Percentiles rank a stretch among this genome's conserved stretches.
phyloP scores from a whole-genome alignment of 768 basidiomycete genomes.

The Termitomyces bulborhizus region DNA sequence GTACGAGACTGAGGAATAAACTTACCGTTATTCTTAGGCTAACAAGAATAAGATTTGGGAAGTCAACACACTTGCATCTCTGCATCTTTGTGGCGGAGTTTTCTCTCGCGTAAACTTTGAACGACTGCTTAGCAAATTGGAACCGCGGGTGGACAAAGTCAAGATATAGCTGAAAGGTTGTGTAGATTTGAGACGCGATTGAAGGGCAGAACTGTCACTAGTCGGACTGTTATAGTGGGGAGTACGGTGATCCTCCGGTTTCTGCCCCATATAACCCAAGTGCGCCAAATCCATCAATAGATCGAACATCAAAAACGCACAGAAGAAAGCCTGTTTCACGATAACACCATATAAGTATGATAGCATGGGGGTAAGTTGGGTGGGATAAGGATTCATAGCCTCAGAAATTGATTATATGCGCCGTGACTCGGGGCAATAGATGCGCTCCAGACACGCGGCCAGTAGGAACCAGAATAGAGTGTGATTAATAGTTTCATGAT shows the following conservation, averaged over 20 bases:
- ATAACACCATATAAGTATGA: conserved; percentile 5
- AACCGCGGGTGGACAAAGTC: too few species aligned
- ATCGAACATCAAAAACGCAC: too few species aligned
- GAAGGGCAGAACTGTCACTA: conserved; percentile 1
- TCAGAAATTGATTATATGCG: background rate
- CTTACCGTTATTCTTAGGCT: too few species aligned
- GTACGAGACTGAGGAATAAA: too few species aligned
- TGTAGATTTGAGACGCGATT: too few species aligned
- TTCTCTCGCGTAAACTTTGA: too few species aligned
- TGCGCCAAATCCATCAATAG: conserved; percentile 12
- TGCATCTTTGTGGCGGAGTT: too few species aligned
- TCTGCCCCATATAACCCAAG: conserved; percentile 13
- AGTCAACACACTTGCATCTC: too few species aligned
- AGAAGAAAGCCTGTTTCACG: background rate
- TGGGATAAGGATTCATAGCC: conserved; percentile 9
- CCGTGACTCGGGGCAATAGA: conserved; percentile 8
- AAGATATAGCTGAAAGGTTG: too few species aligned
- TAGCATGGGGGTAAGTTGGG: conserved; percentile 6
- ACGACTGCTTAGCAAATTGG: too few species aligned
- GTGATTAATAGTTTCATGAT: background rate
- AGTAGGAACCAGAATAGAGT: conserved; percentile 9
- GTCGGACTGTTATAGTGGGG: conserved; percentile 3
- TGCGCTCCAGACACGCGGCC: conserved; percentile 11
- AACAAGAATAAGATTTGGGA: too few species aligned
- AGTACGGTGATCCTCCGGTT: conserved; percentile 5